Conservation (phyloP, 2,329 filamentous ascomycete genomes). For the Cladosporium oxysporum region DNA sequence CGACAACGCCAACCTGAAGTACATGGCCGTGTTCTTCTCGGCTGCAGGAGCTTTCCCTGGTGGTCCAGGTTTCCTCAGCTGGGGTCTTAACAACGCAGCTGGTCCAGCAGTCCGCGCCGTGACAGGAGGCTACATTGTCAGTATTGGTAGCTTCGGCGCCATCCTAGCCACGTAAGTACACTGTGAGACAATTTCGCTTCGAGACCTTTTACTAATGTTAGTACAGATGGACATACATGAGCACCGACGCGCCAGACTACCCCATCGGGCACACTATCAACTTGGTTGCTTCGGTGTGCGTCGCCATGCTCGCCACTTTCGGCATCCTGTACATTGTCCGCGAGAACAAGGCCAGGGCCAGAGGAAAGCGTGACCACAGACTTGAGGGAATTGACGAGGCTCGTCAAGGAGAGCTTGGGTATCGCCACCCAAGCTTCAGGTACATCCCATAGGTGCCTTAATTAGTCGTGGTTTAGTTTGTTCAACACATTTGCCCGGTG, state of each 20-base stretch:
- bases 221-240: constrained; percentile 37
- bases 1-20: constrained; percentile 32
- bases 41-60: constrained; percentile 56
- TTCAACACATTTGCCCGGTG: constrained; percentile 13
- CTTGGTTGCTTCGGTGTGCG: constrained; percentile 51
- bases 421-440: constrained; percentile 57
- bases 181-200: background rate
- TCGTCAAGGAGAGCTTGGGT: constrained; percentile 53
- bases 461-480: constrained; percentile 10
- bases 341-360: constrained; percentile 54
- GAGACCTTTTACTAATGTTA: constrained; percentile 16
- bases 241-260: constrained; percentile 50
- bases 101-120: constrained; percentile 60
- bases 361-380: constrained; percentile 52
- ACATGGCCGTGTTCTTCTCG: constrained; percentile 42
- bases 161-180: constrained; percentile 55
- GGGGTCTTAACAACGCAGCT: constrained; percentile 61
- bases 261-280: constrained; percentile 59
- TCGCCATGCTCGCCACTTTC: constrained; percentile 47
- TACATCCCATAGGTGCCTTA: constrained; percentile 50
- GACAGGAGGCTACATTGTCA: constrained; percentile 57
- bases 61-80: constrained; percentile 59
- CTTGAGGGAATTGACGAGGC: constrained; percentile 52
- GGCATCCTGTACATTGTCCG: constrained; percentile 56
- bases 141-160: constrained; percentile 58